Conservation (phyloP, 768 basidiomycete genomes). For the Paxillus ammoniavirescens region DNA sequence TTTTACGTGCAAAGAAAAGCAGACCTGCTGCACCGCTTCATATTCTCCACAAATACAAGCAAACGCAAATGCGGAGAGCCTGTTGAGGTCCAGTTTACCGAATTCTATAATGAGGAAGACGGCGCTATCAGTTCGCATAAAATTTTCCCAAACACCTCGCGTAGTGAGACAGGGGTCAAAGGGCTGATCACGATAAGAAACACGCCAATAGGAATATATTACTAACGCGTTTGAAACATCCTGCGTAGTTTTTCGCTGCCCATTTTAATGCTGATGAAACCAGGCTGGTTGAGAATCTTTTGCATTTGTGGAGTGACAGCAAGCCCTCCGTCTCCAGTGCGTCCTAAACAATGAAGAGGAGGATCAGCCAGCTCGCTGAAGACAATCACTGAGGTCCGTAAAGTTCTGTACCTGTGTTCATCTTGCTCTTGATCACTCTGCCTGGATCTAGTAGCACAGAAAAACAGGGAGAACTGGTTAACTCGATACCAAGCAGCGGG, state of each 20-base stretch:
- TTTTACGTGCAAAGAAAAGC: neutral
- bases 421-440: neutral
- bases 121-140: neutral
- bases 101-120: slow-evolving; percentile 13
- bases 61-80: slow-evolving; percentile 22
- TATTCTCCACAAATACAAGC: slow-evolving; percentile 25
- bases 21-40: slow-evolving; percentile 19
- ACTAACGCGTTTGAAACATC: slow-evolving; percentile 31
- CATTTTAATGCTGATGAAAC: slow-evolving; percentile 22
- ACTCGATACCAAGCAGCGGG: too few species aligned
- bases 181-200: neutral
- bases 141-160: too few species aligned
- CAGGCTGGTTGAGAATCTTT: slow-evolving; percentile 24
- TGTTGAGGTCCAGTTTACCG: slow-evolving; percentile 12
- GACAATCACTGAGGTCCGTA: neutral
- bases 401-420: neutral
- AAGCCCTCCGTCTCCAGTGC: slow-evolving; percentile 20
- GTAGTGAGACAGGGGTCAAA: neutral
- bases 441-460: too few species aligned
- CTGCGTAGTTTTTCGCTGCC: slow-evolving; percentile 26
- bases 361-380: neutral
- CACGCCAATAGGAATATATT: neutral
- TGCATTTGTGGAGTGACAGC: slow-evolving; percentile 25
- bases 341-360: neutral
- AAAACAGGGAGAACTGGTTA: too few species aligned